Conservation (phyloP, 345 rosid genomes). For the Populus simonii region DNA sequence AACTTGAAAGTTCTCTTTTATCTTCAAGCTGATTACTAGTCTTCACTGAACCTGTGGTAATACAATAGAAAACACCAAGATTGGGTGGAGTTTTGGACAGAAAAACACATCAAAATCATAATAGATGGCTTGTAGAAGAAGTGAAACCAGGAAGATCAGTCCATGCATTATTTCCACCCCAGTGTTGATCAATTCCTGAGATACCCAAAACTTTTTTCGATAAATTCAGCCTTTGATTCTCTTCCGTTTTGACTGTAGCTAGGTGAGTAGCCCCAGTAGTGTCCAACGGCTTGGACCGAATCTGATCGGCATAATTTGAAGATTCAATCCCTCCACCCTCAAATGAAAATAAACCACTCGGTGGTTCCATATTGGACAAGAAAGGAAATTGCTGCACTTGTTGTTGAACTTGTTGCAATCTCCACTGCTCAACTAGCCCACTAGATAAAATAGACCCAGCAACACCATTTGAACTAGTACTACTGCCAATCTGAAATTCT, state of each 20-base stretch:
- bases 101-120: constrained; percentile 25
- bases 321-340: constrained; percentile 32
- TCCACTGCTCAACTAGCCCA: constrained; percentile 46
- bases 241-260: constrained; percentile 43
- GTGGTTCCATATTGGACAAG: constrained; percentile 26
- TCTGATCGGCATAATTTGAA: constrained; percentile 21
- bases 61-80: not conserved
- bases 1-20: constrained; percentile 7
- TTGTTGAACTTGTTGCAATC: constrained; percentile 32
- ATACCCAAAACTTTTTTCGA: constrained; percentile 44
- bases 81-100: not conserved
- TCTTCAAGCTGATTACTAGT: not conserved
- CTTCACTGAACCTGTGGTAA: constrained; percentile 8
- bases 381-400: constrained; percentile 39
- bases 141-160: constrained; percentile 46
- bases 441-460: constrained; percentile 25
- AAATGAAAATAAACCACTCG: constrained; percentile 28
- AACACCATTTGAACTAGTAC: constrained; percentile 11
- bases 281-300: constrained; percentile 33
- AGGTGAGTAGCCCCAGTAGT: constrained; percentile 7
- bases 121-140: constrained; percentile 39
- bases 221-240: constrained; percentile 34
- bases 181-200: constrained; percentile 42
- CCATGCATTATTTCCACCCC: constrained; percentile 48
- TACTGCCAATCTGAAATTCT: constrained; percentile 33